Percentiles rank a stretch among this genome's conserved stretches.
phyloP scores from a whole-genome alignment of 2,329 filamentous ascomycete species.

The Pseudopithomyces chartarum region DNA sequence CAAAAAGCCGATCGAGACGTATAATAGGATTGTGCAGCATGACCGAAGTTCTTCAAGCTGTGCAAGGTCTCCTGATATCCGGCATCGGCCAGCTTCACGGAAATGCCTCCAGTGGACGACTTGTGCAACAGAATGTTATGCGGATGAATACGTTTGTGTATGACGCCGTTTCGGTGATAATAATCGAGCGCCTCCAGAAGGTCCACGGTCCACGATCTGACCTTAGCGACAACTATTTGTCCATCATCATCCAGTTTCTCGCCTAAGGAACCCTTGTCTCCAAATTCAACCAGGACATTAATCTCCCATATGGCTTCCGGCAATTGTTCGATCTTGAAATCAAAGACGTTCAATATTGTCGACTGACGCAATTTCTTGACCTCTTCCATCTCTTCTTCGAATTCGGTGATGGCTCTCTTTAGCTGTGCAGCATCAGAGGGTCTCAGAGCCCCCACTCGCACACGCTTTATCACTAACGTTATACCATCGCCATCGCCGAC shows the following conservation, averaged over 20 bases:
- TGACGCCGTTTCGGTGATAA: constrained; percentile 81
- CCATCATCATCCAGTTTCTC: constrained; percentile 83
- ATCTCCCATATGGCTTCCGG: constrained; percentile 69
- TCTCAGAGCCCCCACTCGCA: constrained; percentile 50
- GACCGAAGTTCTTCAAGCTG: constrained; percentile 60
- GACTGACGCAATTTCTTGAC: constrained; percentile 76
- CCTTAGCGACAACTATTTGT: constrained; percentile 72
- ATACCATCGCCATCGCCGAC: constrained; percentile 55
- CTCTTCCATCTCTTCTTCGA: constrained; percentile 77
- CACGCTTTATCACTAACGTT: constrained; percentile 67
- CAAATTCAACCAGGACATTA: constrained; percentile 74
- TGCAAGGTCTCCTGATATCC: constrained; percentile 73
- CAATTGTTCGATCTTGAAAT: constrained; percentile 71
- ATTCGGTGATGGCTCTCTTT: constrained; percentile 75
- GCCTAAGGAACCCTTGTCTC: constrained; percentile 80
- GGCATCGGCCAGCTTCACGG: constrained; percentile 76
- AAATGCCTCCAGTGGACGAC: constrained; percentile 66
- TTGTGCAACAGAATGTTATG: constrained; percentile 79
- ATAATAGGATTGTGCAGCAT: constrained; percentile 56
- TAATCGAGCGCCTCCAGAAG: constrained; percentile 87
- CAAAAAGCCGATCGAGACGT: constrained; percentile 79
- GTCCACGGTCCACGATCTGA: constrained; percentile 89
- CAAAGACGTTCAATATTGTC: constrained; percentile 78
- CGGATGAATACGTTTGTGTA: constrained; percentile 82
- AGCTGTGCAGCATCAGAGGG: constrained; percentile 68